phyloP scores from a whole-genome alignment of 208 protist species.

The Borovskyia barvae region DNA sequence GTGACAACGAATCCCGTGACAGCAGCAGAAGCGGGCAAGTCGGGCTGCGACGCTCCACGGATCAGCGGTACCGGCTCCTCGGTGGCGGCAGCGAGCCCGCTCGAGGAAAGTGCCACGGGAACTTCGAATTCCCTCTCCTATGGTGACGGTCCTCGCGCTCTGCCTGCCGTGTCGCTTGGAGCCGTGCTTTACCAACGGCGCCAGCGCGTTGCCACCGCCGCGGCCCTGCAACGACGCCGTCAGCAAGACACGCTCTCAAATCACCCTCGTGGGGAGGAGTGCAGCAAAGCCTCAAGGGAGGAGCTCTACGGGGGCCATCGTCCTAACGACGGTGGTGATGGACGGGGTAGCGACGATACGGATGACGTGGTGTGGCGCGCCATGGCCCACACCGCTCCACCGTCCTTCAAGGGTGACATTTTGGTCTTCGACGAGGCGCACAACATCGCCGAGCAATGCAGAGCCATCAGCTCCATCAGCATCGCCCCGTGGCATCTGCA shows the following conservation, averaged over 20 bases:
- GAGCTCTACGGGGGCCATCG: background rate
- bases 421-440: slow-evolving; percentile 96
- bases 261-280: too few relatives aligned
- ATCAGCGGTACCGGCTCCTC: background rate
- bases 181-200: slow-evolving; percentile 26
- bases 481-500: slow-evolving; percentile 44
- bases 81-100: background rate
- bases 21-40: slow-evolving; percentile 35
- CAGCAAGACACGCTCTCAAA: too few relatives aligned
- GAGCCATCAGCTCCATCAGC: slow-evolving; percentile 59
- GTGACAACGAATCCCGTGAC: slow-evolving; percentile 51
- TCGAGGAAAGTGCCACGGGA: too few relatives aligned
- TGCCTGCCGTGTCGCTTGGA: slow-evolving; percentile 11
- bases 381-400: slow-evolving; percentile 22
- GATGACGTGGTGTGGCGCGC: slow-evolving; percentile 16
- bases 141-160: too few relatives aligned
- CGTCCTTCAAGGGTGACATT: slow-evolving; percentile 74
- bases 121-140: too few relatives aligned
- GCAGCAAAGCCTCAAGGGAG: too few relatives aligned
- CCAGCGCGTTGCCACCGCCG: slow-evolving; percentile 15
- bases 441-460: slow-evolving; percentile 94
- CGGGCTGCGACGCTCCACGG: background rate
- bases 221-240: slow-evolving; percentile 1
- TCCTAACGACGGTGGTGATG: background rate
- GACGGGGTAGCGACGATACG: background rate